These are phyloP conservation scores for Marasmius tenuissimus DNA, from an alignment of 1,284 basidiomycete species.

Conservation along the genomic window DNA sequence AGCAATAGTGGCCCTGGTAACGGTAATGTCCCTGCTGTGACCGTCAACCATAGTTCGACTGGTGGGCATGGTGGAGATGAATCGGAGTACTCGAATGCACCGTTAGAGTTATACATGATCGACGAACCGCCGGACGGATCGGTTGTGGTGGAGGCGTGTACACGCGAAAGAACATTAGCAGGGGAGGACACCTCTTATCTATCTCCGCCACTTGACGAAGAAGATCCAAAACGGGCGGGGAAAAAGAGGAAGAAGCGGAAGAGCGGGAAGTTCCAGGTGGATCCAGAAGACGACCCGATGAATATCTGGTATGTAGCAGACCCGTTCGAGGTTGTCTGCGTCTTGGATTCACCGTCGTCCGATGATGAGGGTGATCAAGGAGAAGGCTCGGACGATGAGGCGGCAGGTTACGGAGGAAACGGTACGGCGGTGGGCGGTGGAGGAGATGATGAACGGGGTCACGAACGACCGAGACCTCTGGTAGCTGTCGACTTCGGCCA, in stretches of 20 bases:
- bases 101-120: conserved; percentile 7
- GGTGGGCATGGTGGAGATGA: background rate
- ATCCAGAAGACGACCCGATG: conserved; percentile 41
- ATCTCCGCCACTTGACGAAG: background rate
- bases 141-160: conserved; percentile 3
- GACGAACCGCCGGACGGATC: conserved; percentile 12
- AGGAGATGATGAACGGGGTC: conserved; percentile 23
- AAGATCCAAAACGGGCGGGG: background rate
- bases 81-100: background rate
- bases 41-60: background rate
- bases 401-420: background rate
- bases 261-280: conserved; percentile 1
- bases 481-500: conserved; percentile 79
- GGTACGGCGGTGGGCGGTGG: background rate
- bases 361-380: conserved; percentile 34
- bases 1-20: background rate
- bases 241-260: background rate
- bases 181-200: background rate
- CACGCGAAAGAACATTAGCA: background rate
- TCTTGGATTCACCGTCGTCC: conserved; percentile 47
- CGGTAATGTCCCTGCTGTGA: background rate
- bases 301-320: conserved; percentile 67
- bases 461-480: conserved; percentile 59
- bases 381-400: background rate
- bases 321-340: conserved; percentile 71